Evolutionary conservation across 2,329 filamentous ascomycete species (phyloP), one percentile per base, ranked within the genome.

Genomic region (Scedosporium aurantiacum): DNA sequence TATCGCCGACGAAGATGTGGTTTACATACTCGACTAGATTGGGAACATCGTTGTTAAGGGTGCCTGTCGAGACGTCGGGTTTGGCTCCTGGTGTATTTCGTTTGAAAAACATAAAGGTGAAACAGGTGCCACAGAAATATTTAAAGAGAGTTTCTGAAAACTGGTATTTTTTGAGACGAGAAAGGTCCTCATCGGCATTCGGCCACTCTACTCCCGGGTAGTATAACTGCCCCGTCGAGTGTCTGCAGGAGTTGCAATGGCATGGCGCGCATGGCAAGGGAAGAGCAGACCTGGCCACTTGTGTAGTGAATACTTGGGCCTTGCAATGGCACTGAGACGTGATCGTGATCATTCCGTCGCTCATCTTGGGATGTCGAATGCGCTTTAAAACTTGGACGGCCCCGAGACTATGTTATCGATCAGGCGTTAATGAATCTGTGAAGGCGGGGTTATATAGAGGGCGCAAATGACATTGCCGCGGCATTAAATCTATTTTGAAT

Each of bases 171-270:
- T 68, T 65, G 16, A 80, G 68, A 2, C 64, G 56, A 1, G 71
- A 71, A 4, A 61, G 56, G 47, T 70, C 67, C 23, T 67, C 63
- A 5, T 63, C 63, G 52, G 68, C 65, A 41, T 71, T 70, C 4
- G 72, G 74, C 78, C 78, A 80, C 2, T 61, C 32, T 0, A 68
- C 59, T 16, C 67, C 67, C 21, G 66, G 68, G 21, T 68, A 71
- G 68, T 78, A 77, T 21, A 79, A 67, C 3, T 67, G 72, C 23
- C 79, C 79, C 0, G 75, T 77, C 1, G 70, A 40, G 61, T 76
- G 78, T 1, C 79, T 74, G 66, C 80, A 82, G 2, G 78, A 80
- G 21, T 68, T 69, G 70, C 79, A 82, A 68, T 82, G 79, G 65
- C 80, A 82, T 61, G 69, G 70, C 4, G 67, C 66, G 0, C 70